phyloP scores from a whole-genome alignment of 2,329 filamentous ascomycete genomes.

The Nothopassalora personata region DNA sequence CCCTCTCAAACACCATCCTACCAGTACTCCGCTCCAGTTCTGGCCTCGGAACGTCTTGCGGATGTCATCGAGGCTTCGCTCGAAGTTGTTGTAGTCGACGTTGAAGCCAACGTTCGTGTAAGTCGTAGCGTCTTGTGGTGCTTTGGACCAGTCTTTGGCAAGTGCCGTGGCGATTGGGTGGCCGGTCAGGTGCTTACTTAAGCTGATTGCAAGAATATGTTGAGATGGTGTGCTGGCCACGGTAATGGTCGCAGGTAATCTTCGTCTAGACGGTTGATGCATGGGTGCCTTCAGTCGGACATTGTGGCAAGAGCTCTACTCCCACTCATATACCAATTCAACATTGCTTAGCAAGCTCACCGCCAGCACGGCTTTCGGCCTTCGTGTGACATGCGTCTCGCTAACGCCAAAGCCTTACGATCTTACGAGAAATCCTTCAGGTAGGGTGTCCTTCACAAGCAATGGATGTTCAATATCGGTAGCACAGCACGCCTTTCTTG shows the following conservation, averaged over 20 bases:
- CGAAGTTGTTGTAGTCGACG: not conserved
- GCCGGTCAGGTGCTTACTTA: not conserved
- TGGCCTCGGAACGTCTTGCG: not conserved
- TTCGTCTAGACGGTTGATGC: not conserved
- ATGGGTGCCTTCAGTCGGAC: not conserved
- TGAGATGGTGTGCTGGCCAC: not conserved
- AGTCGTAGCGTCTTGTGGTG: not conserved
- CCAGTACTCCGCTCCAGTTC: conserved; percentile 1
- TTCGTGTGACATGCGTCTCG: not conserved
- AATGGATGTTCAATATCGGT: conserved; percentile 18
- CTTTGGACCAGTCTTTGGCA: conserved; percentile 1
- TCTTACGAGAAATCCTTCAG: not conserved
- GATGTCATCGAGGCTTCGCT: not conserved
- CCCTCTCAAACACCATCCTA: conserved; percentile 4
- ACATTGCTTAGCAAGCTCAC: not conserved
- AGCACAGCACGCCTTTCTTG: conserved; percentile 20
- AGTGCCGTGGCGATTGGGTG: not conserved
- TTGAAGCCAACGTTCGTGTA: conserved; percentile 6
- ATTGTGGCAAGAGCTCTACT: not conserved
- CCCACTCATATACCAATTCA: not conserved
- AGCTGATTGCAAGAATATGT: conserved; percentile 1
- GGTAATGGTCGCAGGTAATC: not conserved
- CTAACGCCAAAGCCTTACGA: not conserved
- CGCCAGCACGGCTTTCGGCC: not conserved
- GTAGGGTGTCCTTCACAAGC: not conserved